These are phyloP conservation scores for Cyclotella choctawhatcheeana DNA, from an alignment of 108 stramenopile species.

Conservation along the genomic window DNA sequence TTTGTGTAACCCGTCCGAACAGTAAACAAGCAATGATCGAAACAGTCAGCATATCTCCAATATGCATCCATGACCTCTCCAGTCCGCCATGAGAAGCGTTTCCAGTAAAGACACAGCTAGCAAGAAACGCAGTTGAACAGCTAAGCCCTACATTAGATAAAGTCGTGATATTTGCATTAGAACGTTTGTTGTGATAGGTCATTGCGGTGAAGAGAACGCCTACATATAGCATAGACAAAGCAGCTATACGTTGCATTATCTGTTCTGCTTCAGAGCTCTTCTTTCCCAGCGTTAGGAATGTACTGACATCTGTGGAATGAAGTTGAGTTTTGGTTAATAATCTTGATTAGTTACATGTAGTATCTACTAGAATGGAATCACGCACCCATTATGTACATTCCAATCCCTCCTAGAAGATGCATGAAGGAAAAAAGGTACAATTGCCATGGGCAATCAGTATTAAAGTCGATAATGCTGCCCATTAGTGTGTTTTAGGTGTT, in stretches of 20 bases:
- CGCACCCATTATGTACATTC: conserved; percentile 37
- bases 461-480: conserved; percentile 47
- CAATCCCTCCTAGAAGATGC: conserved; percentile 22
- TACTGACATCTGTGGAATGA: too few species aligned
- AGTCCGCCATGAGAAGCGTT: conserved; percentile 49
- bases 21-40: conserved; percentile 16
- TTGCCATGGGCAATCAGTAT: conserved; percentile 50
- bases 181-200: conserved; percentile 50
- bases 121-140: conserved; percentile 39
- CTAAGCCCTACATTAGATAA: conserved; percentile 40
- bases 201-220: conserved; percentile 38
- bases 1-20: conserved; percentile 9
- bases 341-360: too few species aligned
- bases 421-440: conserved; percentile 44
- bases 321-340: too few species aligned
- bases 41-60: conserved; percentile 43
- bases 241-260: conserved; percentile 31
- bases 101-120: conserved; percentile 38
- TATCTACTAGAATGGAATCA: too few species aligned
- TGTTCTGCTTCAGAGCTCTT: conserved; percentile 41
- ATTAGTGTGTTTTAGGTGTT: conserved; percentile 9
- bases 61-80: conserved; percentile 52
- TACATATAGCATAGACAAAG: conserved; percentile 37
- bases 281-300: conserved; percentile 15
- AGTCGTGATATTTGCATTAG: conserved; percentile 40